Evolutionary conservation across 768 basidiomycete species (phyloP).

Genomic region (Hericium erinaceus): DNA sequence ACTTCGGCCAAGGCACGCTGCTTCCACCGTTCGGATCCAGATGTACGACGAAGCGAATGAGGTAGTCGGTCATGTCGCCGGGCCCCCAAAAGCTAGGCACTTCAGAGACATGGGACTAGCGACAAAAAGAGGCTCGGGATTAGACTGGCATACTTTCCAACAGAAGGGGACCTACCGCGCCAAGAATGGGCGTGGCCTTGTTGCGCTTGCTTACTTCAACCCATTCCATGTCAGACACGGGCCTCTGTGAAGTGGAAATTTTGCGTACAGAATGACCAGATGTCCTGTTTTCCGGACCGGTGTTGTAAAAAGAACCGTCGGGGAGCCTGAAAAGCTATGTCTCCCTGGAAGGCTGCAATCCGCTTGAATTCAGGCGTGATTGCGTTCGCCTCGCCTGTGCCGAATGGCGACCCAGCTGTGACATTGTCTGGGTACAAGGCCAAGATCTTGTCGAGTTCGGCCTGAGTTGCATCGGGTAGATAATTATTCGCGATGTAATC

Average conservation of each 20-base stretch:
- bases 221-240: background rate
- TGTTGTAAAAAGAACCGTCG: background rate
- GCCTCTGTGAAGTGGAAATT: too few species aligned
- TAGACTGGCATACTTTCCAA: too few species aligned
- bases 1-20: slow-evolving; percentile 17
- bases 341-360: slow-evolving; percentile 28
- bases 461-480: slow-evolving; percentile 1
- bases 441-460: slow-evolving; percentile 6
- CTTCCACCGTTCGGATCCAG: slow-evolving; percentile 17
- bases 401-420: slow-evolving; percentile 20
- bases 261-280: slow-evolving; percentile 10
- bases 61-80: slow-evolving; percentile 13
- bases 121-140: background rate
- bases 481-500: slow-evolving; percentile 5
- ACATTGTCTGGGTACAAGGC: slow-evolving; percentile 10
- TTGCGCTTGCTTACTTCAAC: slow-evolving; percentile 25
- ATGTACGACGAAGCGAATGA: slow-evolving; percentile 19
- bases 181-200: slow-evolving; percentile 19
- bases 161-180: slow-evolving; percentile 9
- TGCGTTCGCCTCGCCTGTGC: slow-evolving; percentile 13
- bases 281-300: background rate
- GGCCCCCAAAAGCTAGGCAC: slow-evolving; percentile 6
- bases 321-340: slow-evolving; percentile 9
- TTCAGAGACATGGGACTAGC: slow-evolving; percentile 11
- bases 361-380: slow-evolving; percentile 32